Conservation (phyloP, 148 eudicot genomes). For the Nepenthes gracilis region DNA sequence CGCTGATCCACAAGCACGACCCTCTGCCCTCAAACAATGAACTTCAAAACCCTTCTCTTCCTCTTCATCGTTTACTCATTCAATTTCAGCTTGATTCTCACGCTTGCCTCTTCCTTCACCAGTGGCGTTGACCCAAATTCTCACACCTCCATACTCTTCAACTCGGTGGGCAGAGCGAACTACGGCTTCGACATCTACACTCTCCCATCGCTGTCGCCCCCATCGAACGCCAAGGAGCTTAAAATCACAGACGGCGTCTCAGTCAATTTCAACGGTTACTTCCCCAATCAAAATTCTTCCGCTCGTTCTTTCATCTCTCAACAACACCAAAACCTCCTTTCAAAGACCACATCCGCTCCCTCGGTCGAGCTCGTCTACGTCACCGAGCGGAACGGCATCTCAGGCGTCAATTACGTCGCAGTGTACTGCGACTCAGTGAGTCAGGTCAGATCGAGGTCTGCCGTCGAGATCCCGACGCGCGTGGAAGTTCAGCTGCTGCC, state of each 20-base stretch:
- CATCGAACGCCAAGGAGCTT: constrained; percentile 19
- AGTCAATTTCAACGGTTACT: constrained; percentile 73
- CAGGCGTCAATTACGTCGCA: constrained; percentile 34
- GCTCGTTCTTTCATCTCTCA: constrained; percentile 7
- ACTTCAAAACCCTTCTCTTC: too few relatives aligned
- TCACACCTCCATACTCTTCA: constrained; percentile 25
- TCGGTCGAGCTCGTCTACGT: constrained; percentile 37
- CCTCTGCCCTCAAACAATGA: too few relatives aligned
- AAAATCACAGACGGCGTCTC: constrained; percentile 60
- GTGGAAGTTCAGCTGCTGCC: constrained; percentile 29
- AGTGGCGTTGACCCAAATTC: too few relatives aligned
- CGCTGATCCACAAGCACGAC: too few relatives aligned
- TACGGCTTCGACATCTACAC: constrained; percentile 69
- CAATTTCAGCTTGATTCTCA: too few relatives aligned
- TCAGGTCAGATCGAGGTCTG: constrained; percentile 21
- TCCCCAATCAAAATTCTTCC: constrained; percentile 24
- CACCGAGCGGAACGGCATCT: constrained; percentile 55
- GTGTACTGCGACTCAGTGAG: constrained; percentile 11
- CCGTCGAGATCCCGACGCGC: constrained; percentile 9
- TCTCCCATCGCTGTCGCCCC: constrained; percentile 20
- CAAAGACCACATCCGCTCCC: constrained; percentile 1
- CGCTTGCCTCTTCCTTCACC: too few relatives aligned
- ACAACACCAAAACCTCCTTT: constrained; percentile 1
- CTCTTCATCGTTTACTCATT: too few relatives aligned
- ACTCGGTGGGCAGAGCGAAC: constrained; percentile 39